Conservation (phyloP, 805 yeast species). For the Yamadazyma tumulicola region DNA sequence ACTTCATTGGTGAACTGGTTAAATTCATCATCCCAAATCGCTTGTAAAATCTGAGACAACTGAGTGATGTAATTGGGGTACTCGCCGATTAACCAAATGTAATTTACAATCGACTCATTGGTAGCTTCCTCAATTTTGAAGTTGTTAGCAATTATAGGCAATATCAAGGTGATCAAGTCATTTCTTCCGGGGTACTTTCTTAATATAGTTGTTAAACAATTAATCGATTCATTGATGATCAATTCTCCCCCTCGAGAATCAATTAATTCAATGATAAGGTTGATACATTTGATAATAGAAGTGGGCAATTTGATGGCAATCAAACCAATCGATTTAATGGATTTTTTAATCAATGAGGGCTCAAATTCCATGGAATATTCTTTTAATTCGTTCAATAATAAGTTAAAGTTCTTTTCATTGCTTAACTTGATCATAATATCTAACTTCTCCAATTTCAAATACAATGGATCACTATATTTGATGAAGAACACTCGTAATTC, state of each 20-base stretch:
- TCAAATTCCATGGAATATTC: conserved; percentile 87
- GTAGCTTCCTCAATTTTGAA: conserved; percentile 32
- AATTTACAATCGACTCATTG: conserved; percentile 51
- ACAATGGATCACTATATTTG: conserved; percentile 80
- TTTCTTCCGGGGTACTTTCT: conserved; percentile 59
- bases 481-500: conserved; percentile 89
- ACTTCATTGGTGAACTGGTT: conserved; percentile 56
- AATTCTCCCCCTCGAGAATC: conserved; percentile 65
- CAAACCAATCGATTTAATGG: conserved; percentile 67
- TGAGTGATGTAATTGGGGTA: conserved; percentile 59
- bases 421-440: conserved; percentile 72
- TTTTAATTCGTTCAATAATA: conserved; percentile 65
- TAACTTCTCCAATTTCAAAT: conserved; percentile 71
- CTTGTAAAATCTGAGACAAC: conserved; percentile 43
- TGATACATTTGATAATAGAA: conserved; percentile 55
- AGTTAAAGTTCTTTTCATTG: conserved; percentile 52
- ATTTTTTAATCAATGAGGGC: conserved; percentile 64
- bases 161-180: conserved; percentile 46
- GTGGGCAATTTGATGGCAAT: conserved; percentile 62
- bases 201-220: conserved; percentile 60
- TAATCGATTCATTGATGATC: conserved; percentile 55
- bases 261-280: conserved; percentile 54
- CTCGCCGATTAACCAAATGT: conserved; percentile 71
- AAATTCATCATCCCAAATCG: conserved; percentile 48
- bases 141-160: conserved; percentile 51